phyloP scores from a whole-genome alignment of 257 asterid species.

The Gardenia jasminoides region DNA sequence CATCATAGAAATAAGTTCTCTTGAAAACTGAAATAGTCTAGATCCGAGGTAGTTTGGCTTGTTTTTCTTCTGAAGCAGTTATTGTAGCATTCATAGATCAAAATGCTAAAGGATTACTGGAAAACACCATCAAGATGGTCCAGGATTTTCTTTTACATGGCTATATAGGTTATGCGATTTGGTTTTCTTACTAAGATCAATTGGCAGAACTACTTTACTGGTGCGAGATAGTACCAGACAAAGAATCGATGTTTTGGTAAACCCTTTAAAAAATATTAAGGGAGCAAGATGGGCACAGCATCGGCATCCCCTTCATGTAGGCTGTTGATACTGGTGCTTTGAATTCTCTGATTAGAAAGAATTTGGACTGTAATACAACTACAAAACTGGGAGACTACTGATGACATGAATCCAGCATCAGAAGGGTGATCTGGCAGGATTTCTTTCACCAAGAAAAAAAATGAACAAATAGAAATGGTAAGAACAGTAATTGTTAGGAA shows the following conservation, averaged over 20 bases:
- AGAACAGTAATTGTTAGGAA: conserved; percentile 4
- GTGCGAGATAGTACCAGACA: background rate
- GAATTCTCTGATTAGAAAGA: too few relatives aligned
- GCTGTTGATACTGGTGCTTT: background rate
- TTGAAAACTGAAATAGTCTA: background rate
- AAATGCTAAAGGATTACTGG: background rate
- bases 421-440: background rate
- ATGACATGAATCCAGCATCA: background rate
- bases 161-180: background rate
- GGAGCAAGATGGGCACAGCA: background rate
- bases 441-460: background rate
- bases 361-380: background rate
- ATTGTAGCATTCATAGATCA: too few relatives aligned
- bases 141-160: background rate
- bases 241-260: background rate
- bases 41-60: background rate
- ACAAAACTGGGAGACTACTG: background rate
- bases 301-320: background rate
- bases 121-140: background rate
- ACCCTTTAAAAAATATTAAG: background rate
- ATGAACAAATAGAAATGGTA: background rate
- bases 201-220: background rate
- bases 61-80: too few relatives aligned
- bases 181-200: background rate
- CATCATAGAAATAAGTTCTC: background rate